Evolutionary conservation across 2,329 filamentous ascomycete species (phyloP), one percentile per base, ranked within the genome.

Genomic region (Podosphaera xanthii): DNA sequence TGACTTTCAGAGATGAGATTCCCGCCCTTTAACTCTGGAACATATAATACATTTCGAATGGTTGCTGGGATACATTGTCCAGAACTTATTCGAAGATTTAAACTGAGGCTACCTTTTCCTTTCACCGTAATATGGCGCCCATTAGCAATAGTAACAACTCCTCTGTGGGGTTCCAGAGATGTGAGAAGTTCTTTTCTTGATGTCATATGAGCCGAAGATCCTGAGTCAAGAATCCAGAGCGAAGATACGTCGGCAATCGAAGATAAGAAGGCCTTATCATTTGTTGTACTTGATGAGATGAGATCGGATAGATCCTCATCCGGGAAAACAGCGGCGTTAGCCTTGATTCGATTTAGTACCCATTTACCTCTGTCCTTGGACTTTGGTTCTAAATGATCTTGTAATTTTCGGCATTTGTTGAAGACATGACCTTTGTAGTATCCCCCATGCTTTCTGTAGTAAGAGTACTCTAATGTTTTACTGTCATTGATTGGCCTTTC

Each of bases 31-130:
- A 40, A 22, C 22, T 40, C 33, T 14, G 53, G 33, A 40, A 55
- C 9, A 55, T 55, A 38, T 38, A 55, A 22, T 55, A 55, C 53
- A 7, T 55, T 40, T 36, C 14, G 34, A 40, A 55, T 12, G 8
- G 10, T 55, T 42, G 36, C 53, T 55, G 34, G 5, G 10, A 40
- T 40, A 40, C 5, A 5, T 40, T 40, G 6, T 40, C 36, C 36
- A 40, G 36, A 40, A 55, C 53, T 40, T 38, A n/a, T 55, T 40
- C 53, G 34, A 55, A 55, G 35, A 40, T 55, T 55, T 55, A 55
- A 33, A 14, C 3, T 3, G 5, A 55, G 10, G 14, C 9, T 55
- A 35, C 31, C 34, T 38, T n/a, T 38, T n/a, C 34, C 34, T 30
- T 38, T 3, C 8, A 12, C 49, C 36, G 36, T 6, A 40, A 40